Evolutionary conservation across 345 rosid genomes (phyloP).

Genomic region (Viola odorata): DNA sequence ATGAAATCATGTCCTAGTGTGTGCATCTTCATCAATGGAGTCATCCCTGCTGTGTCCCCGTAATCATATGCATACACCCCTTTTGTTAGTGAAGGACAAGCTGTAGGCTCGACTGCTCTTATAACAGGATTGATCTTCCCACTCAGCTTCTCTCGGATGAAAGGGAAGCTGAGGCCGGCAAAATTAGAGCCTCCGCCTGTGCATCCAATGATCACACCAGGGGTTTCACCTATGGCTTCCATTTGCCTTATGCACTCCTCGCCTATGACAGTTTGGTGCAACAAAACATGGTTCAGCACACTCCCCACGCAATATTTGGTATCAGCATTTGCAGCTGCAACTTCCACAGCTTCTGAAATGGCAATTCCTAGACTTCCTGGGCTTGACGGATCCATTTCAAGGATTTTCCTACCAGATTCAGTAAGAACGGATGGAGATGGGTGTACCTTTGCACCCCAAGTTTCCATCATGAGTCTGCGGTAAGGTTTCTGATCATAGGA

Average conservation of each 20-base stretch:
- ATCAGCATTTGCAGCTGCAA: conserved; percentile 61
- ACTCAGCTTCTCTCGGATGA: conserved; percentile 76
- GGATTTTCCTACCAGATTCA: conserved; percentile 64
- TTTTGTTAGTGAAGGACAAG: conserved; percentile 85
- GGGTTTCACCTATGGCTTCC: conserved; percentile 76
- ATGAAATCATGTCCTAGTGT: conserved; percentile 95
- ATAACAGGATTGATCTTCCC: conserved; percentile 80
- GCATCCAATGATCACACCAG: conserved; percentile 87
- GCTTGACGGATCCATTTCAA: conserved; percentile 54
- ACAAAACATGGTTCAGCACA: conserved; percentile 83
- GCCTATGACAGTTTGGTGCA: conserved; percentile 90
- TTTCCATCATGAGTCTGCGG: conserved; percentile 92
- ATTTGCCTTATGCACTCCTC: conserved; percentile 85
- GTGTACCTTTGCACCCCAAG: conserved; percentile 95
- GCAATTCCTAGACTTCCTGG: conserved; percentile 97
- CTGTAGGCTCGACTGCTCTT: conserved; percentile 82
- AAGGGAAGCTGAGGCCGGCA: conserved; percentile 89
- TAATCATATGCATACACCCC: conserved; percentile 87
- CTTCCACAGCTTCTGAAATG: conserved; percentile 93
- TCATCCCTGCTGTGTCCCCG: conserved; percentile 84
- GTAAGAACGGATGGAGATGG: conserved; percentile 80
- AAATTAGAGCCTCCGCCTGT: conserved; percentile 96
- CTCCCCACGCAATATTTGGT: conserved; percentile 91
- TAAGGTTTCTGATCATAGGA: conserved; percentile 92
- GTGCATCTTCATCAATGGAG: conserved; percentile 99